phyloP scores from a whole-genome alignment of 352 stramenopile species.

The Thalassiosira exigua region DNA sequence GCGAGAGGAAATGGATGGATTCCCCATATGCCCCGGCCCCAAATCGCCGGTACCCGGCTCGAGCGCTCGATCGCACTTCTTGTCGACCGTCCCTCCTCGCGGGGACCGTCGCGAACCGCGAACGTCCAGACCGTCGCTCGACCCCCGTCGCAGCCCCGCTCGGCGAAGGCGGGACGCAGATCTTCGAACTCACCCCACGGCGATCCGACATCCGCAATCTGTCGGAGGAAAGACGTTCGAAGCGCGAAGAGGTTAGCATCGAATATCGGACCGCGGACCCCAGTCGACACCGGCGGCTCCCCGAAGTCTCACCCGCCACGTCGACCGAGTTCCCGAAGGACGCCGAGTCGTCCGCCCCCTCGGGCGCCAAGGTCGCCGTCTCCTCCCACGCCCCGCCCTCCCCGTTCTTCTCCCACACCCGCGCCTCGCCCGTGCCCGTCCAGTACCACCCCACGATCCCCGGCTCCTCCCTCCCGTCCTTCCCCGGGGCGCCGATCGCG shows the following conservation, averaged over 20 bases:
- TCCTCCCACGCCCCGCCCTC: background rate
- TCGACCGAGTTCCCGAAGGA: conserved; percentile 24
- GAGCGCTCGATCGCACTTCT: too few species aligned
- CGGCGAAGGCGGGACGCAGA: too few species aligned
- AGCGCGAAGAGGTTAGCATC: background rate
- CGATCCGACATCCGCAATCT: conserved; percentile 9
- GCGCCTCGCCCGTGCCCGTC: background rate
- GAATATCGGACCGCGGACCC: too few species aligned
- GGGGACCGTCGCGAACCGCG: too few species aligned
- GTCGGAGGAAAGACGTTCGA: background rate
- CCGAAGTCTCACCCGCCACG: conserved; percentile 4
- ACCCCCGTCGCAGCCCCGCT: too few species aligned
- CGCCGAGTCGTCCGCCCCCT: conserved; percentile 8
- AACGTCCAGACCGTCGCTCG: too few species aligned
- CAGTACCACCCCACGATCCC: background rate
- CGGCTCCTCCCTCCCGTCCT: conserved; percentile 4
- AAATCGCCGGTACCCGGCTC: too few species aligned
- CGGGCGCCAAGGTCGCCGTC: background rate
- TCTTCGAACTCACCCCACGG: conserved; percentile 7
- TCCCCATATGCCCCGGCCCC: too few species aligned
- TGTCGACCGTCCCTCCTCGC: too few species aligned
- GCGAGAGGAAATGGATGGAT: too few species aligned
- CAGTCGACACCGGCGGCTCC: background rate
- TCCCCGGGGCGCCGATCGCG: conserved; percentile 20
- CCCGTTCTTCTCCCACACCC: conserved; percentile 4